phyloP scores from a whole-genome alignment of 2,329 filamentous ascomycete species.

The Nemania serpens region DNA sequence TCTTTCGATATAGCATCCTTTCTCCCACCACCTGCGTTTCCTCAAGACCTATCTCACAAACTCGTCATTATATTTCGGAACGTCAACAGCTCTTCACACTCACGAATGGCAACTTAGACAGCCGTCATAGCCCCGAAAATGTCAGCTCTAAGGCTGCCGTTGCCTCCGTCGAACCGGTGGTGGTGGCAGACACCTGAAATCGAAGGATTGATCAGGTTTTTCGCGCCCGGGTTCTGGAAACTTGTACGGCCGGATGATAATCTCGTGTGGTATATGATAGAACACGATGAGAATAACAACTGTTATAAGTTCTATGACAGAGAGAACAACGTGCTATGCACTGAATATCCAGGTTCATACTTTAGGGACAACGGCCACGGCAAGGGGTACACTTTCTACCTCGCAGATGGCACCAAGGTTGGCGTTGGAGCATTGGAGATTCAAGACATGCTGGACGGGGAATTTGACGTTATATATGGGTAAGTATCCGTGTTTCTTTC shows the following conservation, averaged over 20 bases:
- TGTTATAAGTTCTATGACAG: not conserved
- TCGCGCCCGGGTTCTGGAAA: not conserved
- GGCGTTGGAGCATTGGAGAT: not conserved
- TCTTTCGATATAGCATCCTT: too few species aligned
- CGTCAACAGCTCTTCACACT: not conserved
- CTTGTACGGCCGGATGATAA: conserved; percentile 1
- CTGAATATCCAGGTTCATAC: not conserved
- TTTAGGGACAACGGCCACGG: conserved; percentile 1
- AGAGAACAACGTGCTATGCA: not conserved
- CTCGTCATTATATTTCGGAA: too few species aligned
- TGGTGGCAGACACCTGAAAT: not conserved
- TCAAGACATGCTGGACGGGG: not conserved
- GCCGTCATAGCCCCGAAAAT: not conserved
- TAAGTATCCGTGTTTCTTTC: not conserved
- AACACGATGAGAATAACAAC: not conserved
- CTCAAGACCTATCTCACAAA: too few species aligned
- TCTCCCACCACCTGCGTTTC: too few species aligned
- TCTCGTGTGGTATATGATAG: not conserved
- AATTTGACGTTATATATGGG: conserved; percentile 2
- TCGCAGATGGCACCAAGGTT: not conserved
- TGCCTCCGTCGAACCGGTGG: not conserved
- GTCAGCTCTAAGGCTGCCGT: not conserved
- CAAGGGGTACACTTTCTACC: conserved; percentile 1
- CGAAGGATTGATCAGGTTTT: not conserved
- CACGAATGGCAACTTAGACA: not conserved